These are phyloP conservation scores for Colletotrichum costaricense DNA, from an alignment of 2,329 filamentous ascomycete genomes.

Conservation along the genomic window DNA sequence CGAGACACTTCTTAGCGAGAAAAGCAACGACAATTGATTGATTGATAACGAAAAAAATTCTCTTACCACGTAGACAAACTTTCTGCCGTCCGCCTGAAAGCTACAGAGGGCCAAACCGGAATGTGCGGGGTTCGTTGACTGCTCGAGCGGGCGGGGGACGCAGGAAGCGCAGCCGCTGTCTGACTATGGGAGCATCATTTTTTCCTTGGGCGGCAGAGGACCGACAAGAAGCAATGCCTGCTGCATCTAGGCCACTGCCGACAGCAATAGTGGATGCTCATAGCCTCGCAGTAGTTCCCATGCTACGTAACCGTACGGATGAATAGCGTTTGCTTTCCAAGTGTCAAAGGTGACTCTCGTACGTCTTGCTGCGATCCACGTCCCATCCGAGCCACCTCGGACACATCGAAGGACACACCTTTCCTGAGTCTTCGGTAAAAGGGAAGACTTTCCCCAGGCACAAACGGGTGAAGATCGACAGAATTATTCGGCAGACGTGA, in stretches of 20 bases:
- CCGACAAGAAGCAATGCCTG: conserved; percentile 21
- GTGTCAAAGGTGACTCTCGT: neutral
- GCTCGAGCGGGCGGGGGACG: neutral
- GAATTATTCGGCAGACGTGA: neutral
- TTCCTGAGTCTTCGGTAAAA: neutral
- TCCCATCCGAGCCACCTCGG: neutral
- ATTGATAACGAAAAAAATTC: neutral
- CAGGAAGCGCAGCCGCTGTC: neutral
- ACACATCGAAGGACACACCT: neutral
- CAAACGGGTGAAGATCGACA: conserved; percentile 9
- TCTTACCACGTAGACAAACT: neutral
- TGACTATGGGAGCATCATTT: neutral
- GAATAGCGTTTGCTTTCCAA: neutral
- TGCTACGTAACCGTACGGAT: neutral
- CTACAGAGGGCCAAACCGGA: neutral
- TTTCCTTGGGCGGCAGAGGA: neutral
- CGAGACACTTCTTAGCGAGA: conserved; percentile 25
- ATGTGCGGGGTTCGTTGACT: neutral
- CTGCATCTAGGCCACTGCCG: conserved; percentile 7
- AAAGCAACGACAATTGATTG: conserved; percentile 15
- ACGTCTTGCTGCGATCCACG: neutral
- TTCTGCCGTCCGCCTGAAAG: neutral
- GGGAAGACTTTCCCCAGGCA: neutral
- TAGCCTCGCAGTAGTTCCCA: neutral
- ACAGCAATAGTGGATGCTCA: neutral